Base-by-base conservation (phyloP, 768 basidiomycete species). In the Collybia nuda region DNA sequence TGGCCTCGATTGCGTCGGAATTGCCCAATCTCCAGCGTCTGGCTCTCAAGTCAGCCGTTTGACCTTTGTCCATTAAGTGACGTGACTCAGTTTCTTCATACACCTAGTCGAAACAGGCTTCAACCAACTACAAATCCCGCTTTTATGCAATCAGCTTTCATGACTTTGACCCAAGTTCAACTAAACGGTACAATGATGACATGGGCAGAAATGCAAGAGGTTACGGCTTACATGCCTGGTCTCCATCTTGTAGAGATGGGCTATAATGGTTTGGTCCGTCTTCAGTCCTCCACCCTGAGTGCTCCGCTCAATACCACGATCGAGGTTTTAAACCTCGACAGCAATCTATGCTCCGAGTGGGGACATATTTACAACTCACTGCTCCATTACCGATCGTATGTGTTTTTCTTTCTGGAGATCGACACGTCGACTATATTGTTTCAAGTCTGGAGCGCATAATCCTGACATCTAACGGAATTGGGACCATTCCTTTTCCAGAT, bases 131-230 rank as follows among this genome's bases (percentile, higher is more conserved):
- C 60, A n/a, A 57, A 71, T 42, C 44, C 58, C 38, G 50, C 56
- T 21, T 51, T 59, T 35, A 65, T 78, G 52, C 46, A 57, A 21
- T 47, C 63, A 15, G 75, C 81, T 6, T 89, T 88, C 67, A 50
- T 62, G 8, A 63, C 62, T 22, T 58, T 93, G 39, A 71, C 66
- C 35, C 88, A 92, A 56, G 66, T 94, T 35, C 85, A 90, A 51
- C 68, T 96, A 28, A 93, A 88, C 62, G 77, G 68, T 37, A 92
- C 90, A 2, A 73, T 88, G 45, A 78, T 84, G 47, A 74, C 78
- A 37, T 96, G 93, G 90, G 61, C 66, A 43, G 85, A 89, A 56
- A 81, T 90, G 64, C 67, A 73, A 54, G 52, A 56, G n/a, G 64
- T 83, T 42, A 75, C 74, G 24, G 57, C 62, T 9, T 64, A 68